Base-by-base conservation (phyloP, 805 yeast species). In the Starmerella ratchasimensis region DNA sequence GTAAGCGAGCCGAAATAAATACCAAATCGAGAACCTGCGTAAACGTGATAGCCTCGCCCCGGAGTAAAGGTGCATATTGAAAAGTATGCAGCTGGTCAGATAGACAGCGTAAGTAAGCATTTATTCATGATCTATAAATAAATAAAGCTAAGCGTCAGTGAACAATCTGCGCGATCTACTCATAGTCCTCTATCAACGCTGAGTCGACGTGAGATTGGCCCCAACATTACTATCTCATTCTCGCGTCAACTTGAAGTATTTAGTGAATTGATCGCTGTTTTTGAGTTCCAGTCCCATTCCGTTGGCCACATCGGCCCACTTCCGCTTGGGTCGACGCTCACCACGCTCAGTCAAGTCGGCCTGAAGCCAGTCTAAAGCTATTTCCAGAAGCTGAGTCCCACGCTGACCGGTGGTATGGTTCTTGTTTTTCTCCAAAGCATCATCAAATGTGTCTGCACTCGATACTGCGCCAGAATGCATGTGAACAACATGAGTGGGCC, bases 401-500 rank as follows among this genome's bases (percentile, higher is more conserved):
- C 34, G 36, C 17, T 40, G 33, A n/a, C 38, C 46, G 11, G 39
- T 45, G 28, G 41, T 45, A 16, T 29, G n/a, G 3, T 44, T 30
- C 29, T 28, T 29, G 34, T 41, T 36, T 34, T 43, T 39, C 6
- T 45, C 48, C 7, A 57, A 52, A n/a, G 48, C 42, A 9, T 34
- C 36, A 5, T 27, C 38, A 6, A 40, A 18, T 7, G 50, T 41
- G 27, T 50, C 54, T 2, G 39, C 34, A 29, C 45, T 52, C 21
- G 65, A 46, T 7, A 72, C 66, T 18, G 58, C 55, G 1, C 97
- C 96, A 37, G 72, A 69, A 48, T 70, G 74, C 45, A 90, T 62
- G 57, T 90, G 98, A 11, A 76, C 66, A 7, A 90, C 64, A 37
- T 79, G 65, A 27, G 93, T 80, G 21, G 96, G 93, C 94, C 97